A percentile compares a stretch with the other conserved stretches of the same genome.
phyloP scores from a whole-genome alignment of 768 basidiomycete species.

The Collybia sordida region DNA sequence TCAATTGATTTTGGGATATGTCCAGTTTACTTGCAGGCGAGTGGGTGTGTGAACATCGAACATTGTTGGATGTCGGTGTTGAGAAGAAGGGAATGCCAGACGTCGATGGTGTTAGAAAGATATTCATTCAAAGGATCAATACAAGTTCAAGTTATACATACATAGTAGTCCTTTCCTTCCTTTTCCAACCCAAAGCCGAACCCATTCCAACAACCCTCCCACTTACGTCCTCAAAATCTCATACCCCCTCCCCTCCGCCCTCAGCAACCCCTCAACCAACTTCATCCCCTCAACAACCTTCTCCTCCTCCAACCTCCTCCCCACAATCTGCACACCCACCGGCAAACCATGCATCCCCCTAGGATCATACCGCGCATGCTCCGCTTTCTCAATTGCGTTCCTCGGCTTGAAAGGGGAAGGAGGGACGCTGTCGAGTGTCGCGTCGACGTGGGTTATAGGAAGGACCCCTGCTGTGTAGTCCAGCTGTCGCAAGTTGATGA shows the following conservation, averaged over 20 bases:
- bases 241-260: conserved; percentile 23
- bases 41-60: too few relatives aligned
- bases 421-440: conserved; percentile 37
- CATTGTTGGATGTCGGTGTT: too few relatives aligned
- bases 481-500: conserved; percentile 24
- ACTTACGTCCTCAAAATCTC: conserved; percentile 11
- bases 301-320: conserved; percentile 61
- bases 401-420: conserved; percentile 31
- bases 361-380: conserved; percentile 51
- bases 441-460: conserved; percentile 54
- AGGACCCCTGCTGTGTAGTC: conserved; percentile 57
- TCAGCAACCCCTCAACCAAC: conserved; percentile 39
- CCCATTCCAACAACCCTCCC: too few relatives aligned
- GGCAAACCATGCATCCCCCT: conserved; percentile 57
- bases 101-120: too few relatives aligned
- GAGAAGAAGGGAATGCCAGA: too few relatives aligned
- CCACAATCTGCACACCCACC: conserved; percentile 60
- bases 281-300: conserved; percentile 62
- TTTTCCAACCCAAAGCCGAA: too few relatives aligned
- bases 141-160: too few relatives aligned
- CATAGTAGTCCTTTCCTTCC: too few relatives aligned
- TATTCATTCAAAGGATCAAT: too few relatives aligned
- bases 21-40: too few relatives aligned
- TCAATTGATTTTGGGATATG: too few relatives aligned
- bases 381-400: conserved; percentile 43